These are phyloP conservation scores for Neurospora sp. DNA, from an alignment of 495 filamentous ascomycete genomes.

Conservation along the genomic window DNA sequence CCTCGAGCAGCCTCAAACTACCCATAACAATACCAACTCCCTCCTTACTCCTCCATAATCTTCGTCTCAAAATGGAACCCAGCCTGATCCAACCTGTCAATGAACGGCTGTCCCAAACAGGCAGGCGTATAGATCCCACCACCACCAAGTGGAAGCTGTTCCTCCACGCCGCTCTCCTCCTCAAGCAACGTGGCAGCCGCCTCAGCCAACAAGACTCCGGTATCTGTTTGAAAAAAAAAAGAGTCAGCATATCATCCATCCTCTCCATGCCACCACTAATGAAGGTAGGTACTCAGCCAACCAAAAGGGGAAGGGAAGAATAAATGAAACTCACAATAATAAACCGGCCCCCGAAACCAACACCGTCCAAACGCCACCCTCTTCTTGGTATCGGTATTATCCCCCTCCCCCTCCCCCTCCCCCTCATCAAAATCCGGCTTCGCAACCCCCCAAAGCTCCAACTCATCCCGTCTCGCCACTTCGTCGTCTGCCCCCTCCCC, in stretches of 20 bases:
- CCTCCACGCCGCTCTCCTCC: constrained; percentile 30
- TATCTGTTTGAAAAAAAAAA: constrained; percentile 33
- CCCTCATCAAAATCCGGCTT: constrained; percentile 45
- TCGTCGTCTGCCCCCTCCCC: constrained; percentile 58
- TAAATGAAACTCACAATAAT: constrained; percentile 39
- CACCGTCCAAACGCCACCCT: constrained; percentile 47
- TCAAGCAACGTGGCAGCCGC: constrained; percentile 62
- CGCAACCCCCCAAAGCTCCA: constrained; percentile 59
- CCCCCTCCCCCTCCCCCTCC: neutral
- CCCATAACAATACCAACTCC: neutral
- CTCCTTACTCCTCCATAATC: constrained; percentile 13
- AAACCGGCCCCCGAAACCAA: constrained; percentile 51
- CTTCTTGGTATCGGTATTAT: constrained; percentile 13
- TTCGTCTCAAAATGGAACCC: constrained; percentile 55
- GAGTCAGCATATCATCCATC: no score
- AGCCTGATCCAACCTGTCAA: constrained; percentile 56
- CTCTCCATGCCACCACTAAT: neutral
- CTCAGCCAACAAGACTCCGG: constrained; percentile 55
- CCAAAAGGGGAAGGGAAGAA: neutral
- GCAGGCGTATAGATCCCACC: constrained; percentile 69
- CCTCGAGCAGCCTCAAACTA: neutral
- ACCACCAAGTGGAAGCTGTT: constrained; percentile 41
- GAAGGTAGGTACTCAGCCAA: no score
- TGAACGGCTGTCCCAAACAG: constrained; percentile 65
- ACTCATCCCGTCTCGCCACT: constrained; percentile 40